phyloP scores from a whole-genome alignment of 352 stramenopile genomes.

The Globisporangium nunn region DNA sequence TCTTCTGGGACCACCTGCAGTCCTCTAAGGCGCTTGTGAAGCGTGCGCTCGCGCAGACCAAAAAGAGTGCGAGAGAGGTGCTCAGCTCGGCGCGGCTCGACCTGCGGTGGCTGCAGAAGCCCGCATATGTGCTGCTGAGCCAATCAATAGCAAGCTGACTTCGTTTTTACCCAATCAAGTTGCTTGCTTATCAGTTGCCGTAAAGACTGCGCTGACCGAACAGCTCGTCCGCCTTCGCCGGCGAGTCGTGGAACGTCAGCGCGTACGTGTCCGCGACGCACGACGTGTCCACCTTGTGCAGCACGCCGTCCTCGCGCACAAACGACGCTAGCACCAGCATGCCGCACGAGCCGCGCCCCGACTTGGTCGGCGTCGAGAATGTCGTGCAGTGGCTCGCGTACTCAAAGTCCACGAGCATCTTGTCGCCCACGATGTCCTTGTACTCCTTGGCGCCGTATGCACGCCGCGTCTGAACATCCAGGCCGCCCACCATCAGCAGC shows the following conservation, averaged over 20 bases:
- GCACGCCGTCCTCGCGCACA: conserved; percentile 42
- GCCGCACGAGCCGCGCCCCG: conserved; percentile 43
- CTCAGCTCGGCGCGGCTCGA: conserved; percentile 63
- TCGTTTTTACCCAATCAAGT: conserved; percentile 8
- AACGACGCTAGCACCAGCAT: conserved; percentile 64
- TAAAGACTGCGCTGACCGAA: conserved; percentile 40
- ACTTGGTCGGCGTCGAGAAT: conserved; percentile 55
- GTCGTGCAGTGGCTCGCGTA: conserved; percentile 70
- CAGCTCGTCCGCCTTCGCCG: conserved; percentile 22
- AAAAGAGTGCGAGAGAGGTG: conserved; percentile 49
- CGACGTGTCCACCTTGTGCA: conserved; percentile 56
- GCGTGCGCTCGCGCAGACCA: conserved; percentile 42
- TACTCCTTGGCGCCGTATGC: conserved; percentile 52
- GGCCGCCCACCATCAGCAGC: conserved; percentile 45
- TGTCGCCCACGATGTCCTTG: conserved; percentile 32
- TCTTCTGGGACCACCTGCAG: conserved; percentile 66
- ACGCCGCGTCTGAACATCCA: conserved; percentile 46
- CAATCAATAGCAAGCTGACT: too few species aligned
- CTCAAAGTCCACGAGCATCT: conserved; percentile 65
- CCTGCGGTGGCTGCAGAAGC: conserved; percentile 51
- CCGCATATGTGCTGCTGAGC: conserved; percentile 50
- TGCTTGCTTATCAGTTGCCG: too few species aligned
- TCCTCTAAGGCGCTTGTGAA: conserved; percentile 50
- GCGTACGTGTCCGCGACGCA: conserved; percentile 53
- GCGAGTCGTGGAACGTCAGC: conserved; percentile 32